Percentiles rank a stretch among this genome's conserved stretches.
Evolutionary conservation across 441 rosid genomes (phyloP).

Genomic region (Hypseocharis bilobata): DNA sequence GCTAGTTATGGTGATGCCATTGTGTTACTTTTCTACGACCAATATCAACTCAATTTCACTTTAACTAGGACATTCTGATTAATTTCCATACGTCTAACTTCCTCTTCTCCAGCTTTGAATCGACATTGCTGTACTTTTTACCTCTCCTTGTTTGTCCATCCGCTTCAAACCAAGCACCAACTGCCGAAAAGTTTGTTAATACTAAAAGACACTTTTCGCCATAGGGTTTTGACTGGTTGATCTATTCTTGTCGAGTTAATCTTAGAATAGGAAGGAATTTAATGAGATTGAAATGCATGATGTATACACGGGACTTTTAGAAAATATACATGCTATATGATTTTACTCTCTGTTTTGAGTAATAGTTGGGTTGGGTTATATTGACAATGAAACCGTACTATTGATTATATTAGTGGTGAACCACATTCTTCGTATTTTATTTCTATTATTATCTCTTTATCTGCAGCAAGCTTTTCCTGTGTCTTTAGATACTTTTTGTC

Average conservation of each 20-base stretch:
- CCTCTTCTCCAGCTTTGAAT: too few relatives aligned
- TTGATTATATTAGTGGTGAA: background rate
- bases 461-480: background rate
- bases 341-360: background rate
- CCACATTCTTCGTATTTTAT: too few relatives aligned
- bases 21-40: too few relatives aligned
- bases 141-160: too few relatives aligned
- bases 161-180: too few relatives aligned
- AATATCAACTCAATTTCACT: too few relatives aligned
- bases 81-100: too few relatives aligned
- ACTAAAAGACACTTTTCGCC: too few relatives aligned
- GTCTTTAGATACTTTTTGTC: constrained; percentile 6
- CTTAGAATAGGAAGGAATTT: background rate
- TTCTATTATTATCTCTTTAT: background rate
- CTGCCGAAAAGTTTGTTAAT: too few relatives aligned
- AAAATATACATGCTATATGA: background rate
- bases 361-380: background rate
- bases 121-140: too few relatives aligned
- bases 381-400: background rate
- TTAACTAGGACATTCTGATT: too few relatives aligned
- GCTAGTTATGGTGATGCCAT: too few relatives aligned
- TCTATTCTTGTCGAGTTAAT: background rate
- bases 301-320: background rate
- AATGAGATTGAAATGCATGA: background rate
- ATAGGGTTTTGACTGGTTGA: background rate